Base-by-base conservation (phyloP, 2,329 filamentous ascomycete species). In the Sporothrix pallida region DNA sequence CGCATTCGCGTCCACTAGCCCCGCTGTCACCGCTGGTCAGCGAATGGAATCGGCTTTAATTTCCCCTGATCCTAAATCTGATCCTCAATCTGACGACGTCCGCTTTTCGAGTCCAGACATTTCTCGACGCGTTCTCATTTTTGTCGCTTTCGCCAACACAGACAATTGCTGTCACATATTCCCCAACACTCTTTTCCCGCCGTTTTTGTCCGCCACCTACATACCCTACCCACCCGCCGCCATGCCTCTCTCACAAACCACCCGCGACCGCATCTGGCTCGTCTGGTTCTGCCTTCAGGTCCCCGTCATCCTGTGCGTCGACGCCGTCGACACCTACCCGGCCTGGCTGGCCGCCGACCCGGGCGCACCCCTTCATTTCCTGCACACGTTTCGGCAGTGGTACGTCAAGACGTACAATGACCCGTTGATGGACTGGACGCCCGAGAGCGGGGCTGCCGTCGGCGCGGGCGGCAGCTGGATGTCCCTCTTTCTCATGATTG, bases 311-410 rank as follows among this genome's bases (percentile, higher is more conserved):
- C 67, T 80, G 44, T 77, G 81, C 76, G 83, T 89, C 63, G 88
- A 90, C 77, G 84, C 87, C 67, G 83, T 87, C 50, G 82, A 83
- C 46, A 83, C 87, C 76, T 89, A 88, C 78, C 88, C 88, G 0
- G 74, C 78, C 1, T 80, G 79, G 69, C 82, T 89, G 63, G 87
- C 84, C 80, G 78, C 80, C 2, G 74, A 81, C 0, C 77, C 82
- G 0, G 81, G 79, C 4, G 79, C 83, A 0, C 87, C 87, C 0
- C 80, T 89, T 7, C 84, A 87, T 79, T 81, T 84, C 75, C 81
- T 88, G 63, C 79, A 83, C 75, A 73, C 80, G 50, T 78, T 88
- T 73, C 85, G 86, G 74, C 74, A 80, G 3, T 83, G 81, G 77
- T 89, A 89, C 80, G 79, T 86, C 60, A 74, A 79, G 50, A 80